Evolutionary conservation across 2,329 filamentous ascomycete genomes (phyloP).

Genomic region (Diplodia sapinea): DNA sequence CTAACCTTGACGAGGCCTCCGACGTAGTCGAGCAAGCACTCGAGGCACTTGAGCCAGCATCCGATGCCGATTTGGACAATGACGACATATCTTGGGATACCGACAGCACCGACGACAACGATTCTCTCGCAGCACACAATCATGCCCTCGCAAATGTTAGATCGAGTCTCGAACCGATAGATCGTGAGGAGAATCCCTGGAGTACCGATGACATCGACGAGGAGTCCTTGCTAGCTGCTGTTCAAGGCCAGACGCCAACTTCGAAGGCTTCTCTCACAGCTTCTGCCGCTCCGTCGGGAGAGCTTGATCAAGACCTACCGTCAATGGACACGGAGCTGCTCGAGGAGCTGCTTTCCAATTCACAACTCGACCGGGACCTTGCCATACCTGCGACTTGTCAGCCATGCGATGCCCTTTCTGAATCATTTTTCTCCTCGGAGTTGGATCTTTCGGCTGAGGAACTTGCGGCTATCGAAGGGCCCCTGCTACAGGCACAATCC

Average conservation of each 20-base stretch:
- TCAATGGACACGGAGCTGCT: neutral
- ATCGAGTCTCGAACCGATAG: too few relatives aligned
- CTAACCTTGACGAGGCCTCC: neutral
- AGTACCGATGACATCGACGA: slow-evolving; percentile 39
- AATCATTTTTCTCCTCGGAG: neutral
- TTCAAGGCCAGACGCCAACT: slow-evolving; percentile 34
- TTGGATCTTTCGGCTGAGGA: neutral
- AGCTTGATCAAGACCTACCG: neutral
- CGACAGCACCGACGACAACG: neutral
- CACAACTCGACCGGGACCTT: neutral
- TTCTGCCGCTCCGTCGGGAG: neutral
- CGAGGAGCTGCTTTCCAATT: neutral
- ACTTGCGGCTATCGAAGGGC: neutral
- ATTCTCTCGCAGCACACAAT: neutral
- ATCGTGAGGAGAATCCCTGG: neutral
- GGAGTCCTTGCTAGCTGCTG: slow-evolving; percentile 40
- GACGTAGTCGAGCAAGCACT: neutral
- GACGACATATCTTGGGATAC: neutral
- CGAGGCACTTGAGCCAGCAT: neutral
- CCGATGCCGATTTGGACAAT: neutral
- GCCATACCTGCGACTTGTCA: neutral
- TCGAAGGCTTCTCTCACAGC: slow-evolving; percentile 3
- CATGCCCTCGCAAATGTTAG: too few relatives aligned
- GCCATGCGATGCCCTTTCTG: neutral
- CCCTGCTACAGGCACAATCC: neutral